These are phyloP conservation scores for Sugiyamaella qingdaonensis DNA, from an alignment of 805 yeast species.

Conservation along the genomic window DNA sequence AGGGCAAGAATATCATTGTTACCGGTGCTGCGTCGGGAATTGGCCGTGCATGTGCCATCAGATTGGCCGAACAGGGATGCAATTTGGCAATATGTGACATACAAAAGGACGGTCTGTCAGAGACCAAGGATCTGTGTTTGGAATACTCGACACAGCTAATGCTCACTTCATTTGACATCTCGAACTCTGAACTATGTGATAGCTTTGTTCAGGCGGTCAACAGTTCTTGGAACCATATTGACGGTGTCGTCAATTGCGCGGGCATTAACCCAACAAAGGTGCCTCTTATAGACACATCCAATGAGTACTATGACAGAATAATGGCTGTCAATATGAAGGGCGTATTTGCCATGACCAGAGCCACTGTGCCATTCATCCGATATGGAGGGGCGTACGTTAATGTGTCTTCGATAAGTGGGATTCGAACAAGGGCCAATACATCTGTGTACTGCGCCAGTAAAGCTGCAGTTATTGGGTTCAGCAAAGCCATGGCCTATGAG, in stretches of 20 bases:
- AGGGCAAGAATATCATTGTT: neutral
- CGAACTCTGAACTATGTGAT: neutral
- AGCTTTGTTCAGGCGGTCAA: neutral
- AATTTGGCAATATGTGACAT: neutral
- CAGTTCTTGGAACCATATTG: neutral
- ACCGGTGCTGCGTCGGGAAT: neutral
- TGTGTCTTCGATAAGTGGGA: neutral
- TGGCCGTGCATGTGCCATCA: neutral
- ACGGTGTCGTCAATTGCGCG: neutral
- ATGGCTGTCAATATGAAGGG: constrained; percentile 2
- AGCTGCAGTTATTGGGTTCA: neutral
- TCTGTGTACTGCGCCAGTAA: constrained; percentile 1
- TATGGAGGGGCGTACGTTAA: neutral
- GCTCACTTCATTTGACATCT: neutral
- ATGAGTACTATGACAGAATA: neutral
- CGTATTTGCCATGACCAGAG: constrained; percentile 1
- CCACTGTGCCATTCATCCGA: neutral
- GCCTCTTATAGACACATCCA: neutral
- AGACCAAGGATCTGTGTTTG: neutral
- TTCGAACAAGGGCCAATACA: neutral
- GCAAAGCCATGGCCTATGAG: constrained; percentile 72
- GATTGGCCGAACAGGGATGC: neutral
- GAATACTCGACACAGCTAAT: neutral
- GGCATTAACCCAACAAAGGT: neutral
- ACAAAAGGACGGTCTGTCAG: neutral